A percentile compares a stretch with the other conserved stretches of the same genome.
Conservation (phyloP, 306 rosid genomes). For the Notholithocarpus densiflorus region DNA sequence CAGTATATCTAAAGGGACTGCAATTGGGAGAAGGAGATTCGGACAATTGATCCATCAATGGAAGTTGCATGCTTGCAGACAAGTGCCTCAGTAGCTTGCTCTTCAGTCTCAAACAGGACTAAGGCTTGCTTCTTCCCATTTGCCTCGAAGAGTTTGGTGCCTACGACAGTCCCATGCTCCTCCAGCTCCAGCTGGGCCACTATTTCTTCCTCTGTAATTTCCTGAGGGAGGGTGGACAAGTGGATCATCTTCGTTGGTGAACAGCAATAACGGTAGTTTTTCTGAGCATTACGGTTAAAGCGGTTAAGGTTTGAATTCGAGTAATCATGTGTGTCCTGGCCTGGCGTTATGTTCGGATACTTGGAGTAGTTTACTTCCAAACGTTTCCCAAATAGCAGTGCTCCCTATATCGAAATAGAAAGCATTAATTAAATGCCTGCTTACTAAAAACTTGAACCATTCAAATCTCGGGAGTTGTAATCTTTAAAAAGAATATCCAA, state of each 20-base stretch:
- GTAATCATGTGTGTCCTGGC: constrained; percentile 87
- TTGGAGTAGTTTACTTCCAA: constrained; percentile 96
- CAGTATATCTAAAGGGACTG: constrained; percentile 50
- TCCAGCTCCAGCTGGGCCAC: constrained; percentile 66
- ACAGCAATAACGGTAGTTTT: constrained; percentile 97
- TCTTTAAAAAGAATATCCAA: neutral
- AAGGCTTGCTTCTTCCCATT: constrained; percentile 93
- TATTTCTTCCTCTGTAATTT: constrained; percentile 80
- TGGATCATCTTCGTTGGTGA: constrained; percentile 94
- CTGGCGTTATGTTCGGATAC: constrained; percentile 83
- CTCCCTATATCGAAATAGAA: constrained; percentile 49
- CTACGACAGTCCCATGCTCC: constrained; percentile 70
- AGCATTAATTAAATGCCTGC: neutral
- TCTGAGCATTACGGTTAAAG: constrained; percentile 97
- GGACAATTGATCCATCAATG: constrained; percentile 69
- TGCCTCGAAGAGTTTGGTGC: constrained; percentile 88
- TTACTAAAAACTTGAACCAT: neutral
- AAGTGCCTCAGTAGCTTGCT: constrained; percentile 93
- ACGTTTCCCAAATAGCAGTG: constrained; percentile 81
- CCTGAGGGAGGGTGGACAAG: constrained; percentile 86
- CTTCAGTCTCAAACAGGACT: constrained; percentile 86
- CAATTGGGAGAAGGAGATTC: constrained; percentile 95
- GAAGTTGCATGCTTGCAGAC: constrained; percentile 94
- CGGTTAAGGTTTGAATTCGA: constrained; percentile 90
- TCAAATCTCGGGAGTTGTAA: constrained; percentile 10